Conservation (phyloP, 1,284 basidiomycete species). For the Xerocomus nothofagi region DNA sequence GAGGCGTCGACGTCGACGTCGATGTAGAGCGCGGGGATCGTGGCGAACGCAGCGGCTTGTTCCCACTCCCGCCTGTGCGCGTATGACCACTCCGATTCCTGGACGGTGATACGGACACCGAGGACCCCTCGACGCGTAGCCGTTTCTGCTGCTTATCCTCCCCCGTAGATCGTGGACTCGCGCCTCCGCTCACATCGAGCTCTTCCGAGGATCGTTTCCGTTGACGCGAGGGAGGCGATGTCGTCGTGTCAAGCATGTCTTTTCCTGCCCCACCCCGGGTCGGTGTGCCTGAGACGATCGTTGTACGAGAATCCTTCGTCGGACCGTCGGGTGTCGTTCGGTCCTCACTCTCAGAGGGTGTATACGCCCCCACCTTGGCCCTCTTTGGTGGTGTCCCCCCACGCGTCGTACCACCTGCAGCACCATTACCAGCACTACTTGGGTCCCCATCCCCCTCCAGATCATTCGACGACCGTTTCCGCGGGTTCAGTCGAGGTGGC, state of each 20-base stretch:
- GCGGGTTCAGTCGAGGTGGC: conserved; percentile 28
- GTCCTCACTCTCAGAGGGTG: conserved; percentile 11
- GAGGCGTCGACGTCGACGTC: conserved; percentile 9
- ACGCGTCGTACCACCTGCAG: conserved; percentile 10
- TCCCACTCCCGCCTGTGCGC: background rate
- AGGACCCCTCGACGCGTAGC: conserved; percentile 28
- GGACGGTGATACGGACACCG: conserved; percentile 3
- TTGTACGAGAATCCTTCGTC: background rate
- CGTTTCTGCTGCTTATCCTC: conserved; percentile 32
- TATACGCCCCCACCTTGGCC: conserved; percentile 18
- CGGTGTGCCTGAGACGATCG: conserved; percentile 1
- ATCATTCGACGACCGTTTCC: conserved; percentile 36
- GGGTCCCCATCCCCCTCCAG: conserved; percentile 22
- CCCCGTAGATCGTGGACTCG: conserved; percentile 10
- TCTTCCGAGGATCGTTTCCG: conserved; percentile 37
- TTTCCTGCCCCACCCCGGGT: background rate
- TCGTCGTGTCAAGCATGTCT: background rate
- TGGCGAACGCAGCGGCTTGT: background rate
- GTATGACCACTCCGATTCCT: background rate
- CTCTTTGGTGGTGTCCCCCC: conserved; percentile 33
- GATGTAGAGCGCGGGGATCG: conserved; percentile 14
- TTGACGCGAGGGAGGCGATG: conserved; percentile 21
- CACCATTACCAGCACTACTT: background rate
- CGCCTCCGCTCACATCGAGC: conserved; percentile 18
- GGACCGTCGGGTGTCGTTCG: background rate